Evolutionary conservation across 1,139 yeast species (phyloP), one percentile per base, ranked within the genome.

Genomic region (Saccharomyces hybrid): DNA sequence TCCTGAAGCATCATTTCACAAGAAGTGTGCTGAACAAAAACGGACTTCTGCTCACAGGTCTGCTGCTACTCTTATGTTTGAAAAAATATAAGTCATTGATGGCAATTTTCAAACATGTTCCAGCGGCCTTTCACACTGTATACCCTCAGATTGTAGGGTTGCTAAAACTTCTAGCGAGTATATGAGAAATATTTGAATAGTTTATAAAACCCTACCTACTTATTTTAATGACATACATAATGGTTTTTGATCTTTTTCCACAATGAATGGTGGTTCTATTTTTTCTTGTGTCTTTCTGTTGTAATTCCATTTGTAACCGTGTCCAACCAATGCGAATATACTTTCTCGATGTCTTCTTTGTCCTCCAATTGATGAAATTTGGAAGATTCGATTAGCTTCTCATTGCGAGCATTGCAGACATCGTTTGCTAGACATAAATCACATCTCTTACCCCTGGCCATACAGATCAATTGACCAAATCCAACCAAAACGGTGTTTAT

Each of bases 401-500:
- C 3, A 38, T 38, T 38, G 13, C 44, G 44, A 7, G 44, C 44
- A 38, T 62, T 60, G 50, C 69, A 65, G 1, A 64, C 57, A 44
- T 61, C 60, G 49, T 61, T 66, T 3, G 65, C 67, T 41, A 63
- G 54, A 54, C 97, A 91, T n/a, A 84, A 63, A 62, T 84, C 91
- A 69, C 97, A 91, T 59, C 85, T 78, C 48, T 81, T 73, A 2
- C 83, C 82, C 51, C 85, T 76, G 0, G 97, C 88, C 2, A 83
- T 79, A 67, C 98, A 91, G 1, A 91, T 78, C 1, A 84, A 84
- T 69, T 91, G 99, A 8, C 98, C 98, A 75, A 90, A 91, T 4
- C 98, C 97, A 3, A 91, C 98, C 13, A 91, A 70, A 23, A 86
- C 70, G 0, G 96, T 96, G 65, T 91, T 91, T 30, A 93, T 82